Evolutionary conservation across 129 eudicot species (phyloP), one percentile per base, ranked within the genome.

Genomic region (Flaveria linearis): DNA sequence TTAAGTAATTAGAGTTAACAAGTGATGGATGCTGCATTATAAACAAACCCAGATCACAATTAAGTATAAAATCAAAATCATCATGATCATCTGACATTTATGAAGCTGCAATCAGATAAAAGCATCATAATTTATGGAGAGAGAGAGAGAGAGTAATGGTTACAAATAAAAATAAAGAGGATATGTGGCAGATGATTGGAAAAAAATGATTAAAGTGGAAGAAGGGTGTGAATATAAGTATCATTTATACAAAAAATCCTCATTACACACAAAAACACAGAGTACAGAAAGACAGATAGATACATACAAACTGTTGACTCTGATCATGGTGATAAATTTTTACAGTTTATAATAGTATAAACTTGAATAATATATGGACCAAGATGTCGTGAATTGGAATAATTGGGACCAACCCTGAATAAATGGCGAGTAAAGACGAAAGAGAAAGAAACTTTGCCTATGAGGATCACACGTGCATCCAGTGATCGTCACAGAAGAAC

Each of bases 181-280:
- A 84, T 71, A 84, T 80, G 88, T 85, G 89, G 85, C 94, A 86
- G 81, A 82, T 76, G 85, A 83, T 79, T 45, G 83, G 84, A 76
- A 83, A 86, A 84, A 80, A 84, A 66, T 68, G 91, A 78, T 68
- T 73, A 84, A 87, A 83, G 82, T 82, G 86, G 85, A 80, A 87
- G 92, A 82, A 84, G 89, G 88, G 81, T 71, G 78, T 80, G 80
- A 85, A 73, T 30, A 78, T 3, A 77, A 20, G 9, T 11, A 66
- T 25, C 18, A 66, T 72, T 41, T 28, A 69, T 23, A 75, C 0
- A 20, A 36, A 9, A 36, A 41, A 18, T 33, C 60, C 45, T 68
- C 49, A 43, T 25, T 39, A 73, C 69, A 78, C 16, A 47, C 17
- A 56, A 39, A 45, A 20, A 63, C 72, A 75, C 79, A 10, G 36